Evolutionary conservation across 768 basidiomycete genomes (phyloP), one percentile per base, ranked within the genome.

Genomic region (Phylloporus arenicola): DNA sequence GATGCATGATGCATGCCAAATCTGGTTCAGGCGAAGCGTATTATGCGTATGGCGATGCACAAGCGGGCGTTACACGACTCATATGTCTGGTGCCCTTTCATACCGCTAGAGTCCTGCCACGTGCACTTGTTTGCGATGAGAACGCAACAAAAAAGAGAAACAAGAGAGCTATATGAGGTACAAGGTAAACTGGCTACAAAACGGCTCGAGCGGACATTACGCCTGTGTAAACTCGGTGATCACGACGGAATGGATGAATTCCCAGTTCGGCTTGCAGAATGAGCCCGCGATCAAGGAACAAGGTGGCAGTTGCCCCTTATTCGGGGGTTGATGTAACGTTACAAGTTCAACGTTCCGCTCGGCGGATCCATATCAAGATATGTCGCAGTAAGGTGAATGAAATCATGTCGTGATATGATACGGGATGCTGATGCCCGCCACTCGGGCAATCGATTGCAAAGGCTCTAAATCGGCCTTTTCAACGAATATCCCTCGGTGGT

Each of bases 401-500:
- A 16, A 41, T 16, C 40, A 41, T 41, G 40, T 25, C 16, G 22
- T 41, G 24, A 41, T 41, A 19, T 37, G 35, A 37, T 37, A 7
- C 9, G 13, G 34, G 34, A n/a, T 14, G 14, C 34, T 34, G 35
- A 17, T 17, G 17, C n/a, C n/a, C 92, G 0, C 92, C 89, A 1
- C 81, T 97, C 2, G 93, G 93, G 0, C 86, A 88, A 57, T 91
- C 88, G 0, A 80, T 97, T 25, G 93, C 93, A 3, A 83, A 82
- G 37, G 86, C 91, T 0, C 76, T 96, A 9, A 76, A 78, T 22
- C 73, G 92, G 39, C 91, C 92, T 2, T 96, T 95, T 77, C 87
- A 95, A 59, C 82, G 93, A 11, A 93, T 95, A 55, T 86, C 90
- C 1, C 77, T 96, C 0, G 93, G 93, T 11, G 93, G 94, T 27